phyloP scores from a whole-genome alignment of 225 moss, liverwort and hornwort genomes.

The Thuidium tamariscinum region DNA sequence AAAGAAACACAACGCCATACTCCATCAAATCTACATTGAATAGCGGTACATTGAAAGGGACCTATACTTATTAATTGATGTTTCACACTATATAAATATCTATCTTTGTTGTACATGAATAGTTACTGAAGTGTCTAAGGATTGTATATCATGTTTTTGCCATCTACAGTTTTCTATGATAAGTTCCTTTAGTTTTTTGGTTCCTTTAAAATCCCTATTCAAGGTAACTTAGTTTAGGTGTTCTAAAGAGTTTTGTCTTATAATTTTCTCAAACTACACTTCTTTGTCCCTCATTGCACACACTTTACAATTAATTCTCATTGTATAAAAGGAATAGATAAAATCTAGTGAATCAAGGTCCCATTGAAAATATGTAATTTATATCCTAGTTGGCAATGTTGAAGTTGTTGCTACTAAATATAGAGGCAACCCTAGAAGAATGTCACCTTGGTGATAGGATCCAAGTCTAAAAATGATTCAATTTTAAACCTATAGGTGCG shows the following conservation, averaged over 20 bases:
- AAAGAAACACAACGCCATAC: background rate
- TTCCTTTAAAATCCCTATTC: too few relatives aligned
- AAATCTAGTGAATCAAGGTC: background rate
- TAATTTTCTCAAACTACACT: rapidly evolving
- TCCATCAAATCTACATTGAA: background rate
- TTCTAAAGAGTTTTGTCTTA: background rate
- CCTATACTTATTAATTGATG: too few relatives aligned
- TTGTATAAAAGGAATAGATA: background rate
- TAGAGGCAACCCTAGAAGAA: rapidly evolving
- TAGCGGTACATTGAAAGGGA: too few relatives aligned
- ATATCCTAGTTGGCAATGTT: background rate
- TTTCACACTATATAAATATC: too few relatives aligned
- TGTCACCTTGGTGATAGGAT: background rate
- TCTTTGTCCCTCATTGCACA: rapidly evolving
- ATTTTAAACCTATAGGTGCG: background rate
- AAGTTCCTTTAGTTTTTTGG: too few relatives aligned
- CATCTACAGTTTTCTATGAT: too few relatives aligned
- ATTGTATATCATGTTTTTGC: too few relatives aligned
- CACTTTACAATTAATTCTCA: rapidly evolving
- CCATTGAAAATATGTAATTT: rapidly evolving
- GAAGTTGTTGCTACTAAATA: background rate
- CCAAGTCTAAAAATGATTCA: background rate
- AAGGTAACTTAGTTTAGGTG: background rate
- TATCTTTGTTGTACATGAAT: too few relatives aligned
- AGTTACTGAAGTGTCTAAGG: too few relatives aligned